Evolutionary conservation across 768 basidiomycete genomes (phyloP).

Genomic region (Brasilioporus rufonigricans): DNA sequence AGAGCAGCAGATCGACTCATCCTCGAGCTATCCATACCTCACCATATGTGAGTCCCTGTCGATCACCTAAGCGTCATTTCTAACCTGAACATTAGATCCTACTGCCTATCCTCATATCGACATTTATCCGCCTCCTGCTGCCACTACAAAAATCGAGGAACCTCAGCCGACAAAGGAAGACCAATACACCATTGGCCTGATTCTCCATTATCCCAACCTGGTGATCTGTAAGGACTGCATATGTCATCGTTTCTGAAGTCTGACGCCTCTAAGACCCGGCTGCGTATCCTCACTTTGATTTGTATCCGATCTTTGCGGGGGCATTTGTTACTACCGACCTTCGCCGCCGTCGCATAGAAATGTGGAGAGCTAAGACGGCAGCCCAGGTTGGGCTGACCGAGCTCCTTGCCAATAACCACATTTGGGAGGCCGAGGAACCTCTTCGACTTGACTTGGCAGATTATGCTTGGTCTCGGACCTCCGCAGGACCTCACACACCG

Average conservation of each 20-base stretch:
- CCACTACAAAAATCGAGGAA: neutral
- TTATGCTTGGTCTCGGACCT: constrained; percentile 69
- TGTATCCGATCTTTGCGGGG: constrained; percentile 17
- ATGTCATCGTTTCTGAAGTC: neutral
- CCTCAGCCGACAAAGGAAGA: neutral
- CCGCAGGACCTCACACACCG: constrained; percentile 56
- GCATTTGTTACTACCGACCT: neutral
- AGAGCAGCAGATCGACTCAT: constrained; percentile 5
- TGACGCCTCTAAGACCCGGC: constrained; percentile 20
- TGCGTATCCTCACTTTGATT: constrained; percentile 22
- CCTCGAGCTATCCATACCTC: constrained; percentile 23
- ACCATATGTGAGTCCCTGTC: constrained; percentile 26
- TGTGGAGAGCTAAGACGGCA: constrained; percentile 16
- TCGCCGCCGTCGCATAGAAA: constrained; percentile 12
- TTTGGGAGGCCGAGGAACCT: constrained; percentile 27
- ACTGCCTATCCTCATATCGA: constrained; percentile 40
- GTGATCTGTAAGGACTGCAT: constrained; percentile 32
- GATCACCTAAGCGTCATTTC: neutral
- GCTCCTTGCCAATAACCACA: constrained; percentile 16
- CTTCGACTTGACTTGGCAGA: constrained; percentile 59
- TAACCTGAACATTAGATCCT: constrained; percentile 36
- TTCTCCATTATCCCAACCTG: constrained; percentile 34
- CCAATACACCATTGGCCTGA: constrained; percentile 1
- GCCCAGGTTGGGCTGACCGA: constrained; percentile 23
- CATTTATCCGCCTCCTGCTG: constrained; percentile 33